phyloP scores from a whole-genome alignment of 768 basidiomycete genomes.

The Boletus reticuloceps region DNA sequence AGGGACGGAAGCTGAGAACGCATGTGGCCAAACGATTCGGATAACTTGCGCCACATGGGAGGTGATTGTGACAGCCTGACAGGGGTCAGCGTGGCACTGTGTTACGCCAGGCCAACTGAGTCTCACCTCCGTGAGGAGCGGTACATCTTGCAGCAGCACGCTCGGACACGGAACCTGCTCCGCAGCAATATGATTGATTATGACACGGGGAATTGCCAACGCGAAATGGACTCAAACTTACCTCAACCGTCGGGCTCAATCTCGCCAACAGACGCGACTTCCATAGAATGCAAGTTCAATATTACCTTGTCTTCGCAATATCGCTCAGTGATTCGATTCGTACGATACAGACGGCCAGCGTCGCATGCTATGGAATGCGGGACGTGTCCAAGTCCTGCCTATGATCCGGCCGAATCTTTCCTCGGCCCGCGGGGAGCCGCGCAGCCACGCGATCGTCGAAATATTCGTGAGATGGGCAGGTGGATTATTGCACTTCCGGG shows the following conservation, averaged over 20 bases:
- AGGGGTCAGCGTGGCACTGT: slow-evolving; percentile 9
- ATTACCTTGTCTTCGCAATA: slow-evolving; percentile 7
- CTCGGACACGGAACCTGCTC: slow-evolving; percentile 4
- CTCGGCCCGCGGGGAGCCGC: not conserved
- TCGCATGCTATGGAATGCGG: slow-evolving; percentile 1
- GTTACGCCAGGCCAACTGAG: not conserved
- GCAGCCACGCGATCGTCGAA: too few species aligned
- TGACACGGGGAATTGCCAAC: not conserved
- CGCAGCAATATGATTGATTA: slow-evolving; percentile 4
- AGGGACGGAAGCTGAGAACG: slow-evolving; percentile 2
- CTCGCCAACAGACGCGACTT: not conserved
- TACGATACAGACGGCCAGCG: not conserved
- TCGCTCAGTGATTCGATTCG: not conserved
- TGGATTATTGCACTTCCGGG: slow-evolving; percentile 9
- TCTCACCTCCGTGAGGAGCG: slow-evolving; percentile 7
- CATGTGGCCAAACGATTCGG: not conserved
- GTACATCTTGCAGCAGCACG: slow-evolving; percentile 1
- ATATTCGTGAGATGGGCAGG: not conserved
- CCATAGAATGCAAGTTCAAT: slow-evolving; percentile 17
- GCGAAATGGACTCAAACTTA: slow-evolving; percentile 6
- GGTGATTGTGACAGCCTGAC: slow-evolving; percentile 1
- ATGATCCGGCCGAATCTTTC: slow-evolving; percentile 24
- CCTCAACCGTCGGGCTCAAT: not conserved
- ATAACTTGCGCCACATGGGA: slow-evolving; percentile 8
- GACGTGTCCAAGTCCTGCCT: not conserved